Conservation (phyloP, 2,329 filamentous ascomycete genomes). For the Colletotrichum tanaceti region DNA sequence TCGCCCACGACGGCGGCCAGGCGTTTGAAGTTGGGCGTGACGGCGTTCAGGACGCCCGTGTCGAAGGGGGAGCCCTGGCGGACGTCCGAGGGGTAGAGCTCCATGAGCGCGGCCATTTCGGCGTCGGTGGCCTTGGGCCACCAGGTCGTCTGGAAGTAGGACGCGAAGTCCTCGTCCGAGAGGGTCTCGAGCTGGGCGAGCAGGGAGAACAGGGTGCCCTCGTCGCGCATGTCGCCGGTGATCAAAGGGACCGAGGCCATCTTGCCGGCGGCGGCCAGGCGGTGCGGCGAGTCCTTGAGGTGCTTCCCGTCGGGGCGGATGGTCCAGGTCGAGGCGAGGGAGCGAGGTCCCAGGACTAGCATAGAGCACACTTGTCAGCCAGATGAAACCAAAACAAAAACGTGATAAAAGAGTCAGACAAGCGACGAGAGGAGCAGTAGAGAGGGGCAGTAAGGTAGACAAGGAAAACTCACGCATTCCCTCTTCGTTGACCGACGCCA, state of each 20-base stretch:
- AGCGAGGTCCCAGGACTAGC: slow-evolving; percentile 17
- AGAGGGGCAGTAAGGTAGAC: too few species aligned
- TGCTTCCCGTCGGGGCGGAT: slow-evolving; percentile 21
- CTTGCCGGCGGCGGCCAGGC: slow-evolving; percentile 16
- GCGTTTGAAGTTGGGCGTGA: slow-evolving; percentile 74
- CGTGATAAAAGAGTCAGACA: too few species aligned
- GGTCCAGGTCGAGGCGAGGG: slow-evolving; percentile 16
- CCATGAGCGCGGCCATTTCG: slow-evolving; percentile 20
- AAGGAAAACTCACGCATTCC: slow-evolving; percentile 25
- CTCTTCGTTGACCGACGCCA: slow-evolving; percentile 24
- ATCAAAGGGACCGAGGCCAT: slow-evolving; percentile 66
- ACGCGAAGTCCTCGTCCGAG: background rate
- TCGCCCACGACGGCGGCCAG: slow-evolving; percentile 72
- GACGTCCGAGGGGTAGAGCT: slow-evolving; percentile 55
- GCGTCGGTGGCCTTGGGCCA: slow-evolving; percentile 12
- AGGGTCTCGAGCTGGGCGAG: slow-evolving; percentile 21
- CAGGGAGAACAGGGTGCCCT: slow-evolving; percentile 72
- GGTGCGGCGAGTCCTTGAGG: slow-evolving; percentile 20
- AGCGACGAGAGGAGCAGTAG: too few species aligned
- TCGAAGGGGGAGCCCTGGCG: slow-evolving; percentile 70
- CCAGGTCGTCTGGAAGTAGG: slow-evolving; percentile 14
- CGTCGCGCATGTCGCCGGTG: slow-evolving; percentile 72
- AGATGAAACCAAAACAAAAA: background rate
- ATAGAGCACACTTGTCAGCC: background rate
- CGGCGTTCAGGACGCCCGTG: slow-evolving; percentile 67